Evolutionary conservation across 2,329 filamentous ascomycete genomes (phyloP), one percentile per base, ranked within the genome.

Genomic region (Calonectria honghensis): DNA sequence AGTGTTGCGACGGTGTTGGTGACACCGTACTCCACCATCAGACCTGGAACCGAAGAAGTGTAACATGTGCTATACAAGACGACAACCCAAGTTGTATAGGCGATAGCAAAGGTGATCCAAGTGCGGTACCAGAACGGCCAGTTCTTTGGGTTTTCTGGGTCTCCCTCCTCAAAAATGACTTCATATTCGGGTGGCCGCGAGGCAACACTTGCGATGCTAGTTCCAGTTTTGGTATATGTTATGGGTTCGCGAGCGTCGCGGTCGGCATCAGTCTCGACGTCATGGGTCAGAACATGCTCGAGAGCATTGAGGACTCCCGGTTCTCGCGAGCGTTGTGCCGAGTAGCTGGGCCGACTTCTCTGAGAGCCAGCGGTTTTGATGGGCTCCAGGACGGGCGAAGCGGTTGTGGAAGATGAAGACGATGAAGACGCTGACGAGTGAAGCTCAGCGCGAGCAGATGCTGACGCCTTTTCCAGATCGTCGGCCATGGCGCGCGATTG

Each of bases 21-120:
- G 24, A 91, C 87, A 48, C 88, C 85, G 78, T 95, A 96, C 67
- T 95, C 93, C 18, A 88, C 83, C 80, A 92, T 91, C 83, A 97
- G 91, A 0, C 94, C 93, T 0, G 91, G 89, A 41, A 94, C 91
- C 3, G 92, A 93, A 0, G 93, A 91, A 0, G 95, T 95, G 82
- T 97, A 97, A 67, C 91, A 93, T 0, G 95, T 97, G 61, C 93
- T 95, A 81, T 96, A 95, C 59, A 95, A 82, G 20, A 95, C 93
- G n/a, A 88, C 83, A 27, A 87, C 84, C 88, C 88, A 89, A 1
- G 86, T 87, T 7, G 86, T 85, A 72, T 85, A 88, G 41, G 87
- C 88, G 64, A 89, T 84, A 74, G 80, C 88, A 85, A 86, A 83
- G 66, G 88, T 83, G 68, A 83, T 82, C 85, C 86, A 89, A 59